phyloP scores from a whole-genome alignment of 73 alveolate species.

The Paramecium octaurelia region DNA sequence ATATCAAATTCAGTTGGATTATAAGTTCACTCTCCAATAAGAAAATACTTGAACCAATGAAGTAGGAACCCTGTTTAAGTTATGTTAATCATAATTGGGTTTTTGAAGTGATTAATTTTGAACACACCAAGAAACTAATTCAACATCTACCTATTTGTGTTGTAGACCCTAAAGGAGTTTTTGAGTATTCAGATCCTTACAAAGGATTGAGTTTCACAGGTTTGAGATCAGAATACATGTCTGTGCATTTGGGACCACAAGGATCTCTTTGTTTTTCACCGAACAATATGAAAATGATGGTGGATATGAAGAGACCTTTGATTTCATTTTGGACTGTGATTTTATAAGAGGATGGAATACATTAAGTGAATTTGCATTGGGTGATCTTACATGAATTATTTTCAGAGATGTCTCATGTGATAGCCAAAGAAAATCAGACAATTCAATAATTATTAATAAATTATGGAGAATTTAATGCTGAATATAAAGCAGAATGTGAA shows the following conservation, averaged over 20 bases:
- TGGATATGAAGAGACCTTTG: background rate
- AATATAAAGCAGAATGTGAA: background rate
- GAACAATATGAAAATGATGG: conserved; percentile 32
- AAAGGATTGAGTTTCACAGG: background rate
- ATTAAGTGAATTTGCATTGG: conserved; percentile 21
- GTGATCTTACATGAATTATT: background rate
- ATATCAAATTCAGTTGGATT: conserved; percentile 26
- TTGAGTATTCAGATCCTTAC: conserved; percentile 11
- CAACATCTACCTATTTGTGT: background rate
- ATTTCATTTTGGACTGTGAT: conserved; percentile 32
- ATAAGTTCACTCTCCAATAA: background rate
- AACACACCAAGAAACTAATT: background rate
- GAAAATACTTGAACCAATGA: background rate
- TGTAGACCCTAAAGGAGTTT: background rate
- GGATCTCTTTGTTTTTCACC: conserved; percentile 50
- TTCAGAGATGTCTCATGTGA: background rate
- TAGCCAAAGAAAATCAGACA: background rate
- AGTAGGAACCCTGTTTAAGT: conserved; percentile 39
- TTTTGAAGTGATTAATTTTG: conserved; percentile 6
- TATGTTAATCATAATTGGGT: conserved; percentile 50
- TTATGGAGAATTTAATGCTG: background rate
- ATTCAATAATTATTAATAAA: background rate
- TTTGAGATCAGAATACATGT: conserved; percentile 35
- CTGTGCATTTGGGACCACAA: conserved; percentile 6
- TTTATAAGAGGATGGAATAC: background rate